Base-by-base conservation (phyloP, 2,329 filamentous ascomycete genomes). In the Trichothecium sympodiale region DNA sequence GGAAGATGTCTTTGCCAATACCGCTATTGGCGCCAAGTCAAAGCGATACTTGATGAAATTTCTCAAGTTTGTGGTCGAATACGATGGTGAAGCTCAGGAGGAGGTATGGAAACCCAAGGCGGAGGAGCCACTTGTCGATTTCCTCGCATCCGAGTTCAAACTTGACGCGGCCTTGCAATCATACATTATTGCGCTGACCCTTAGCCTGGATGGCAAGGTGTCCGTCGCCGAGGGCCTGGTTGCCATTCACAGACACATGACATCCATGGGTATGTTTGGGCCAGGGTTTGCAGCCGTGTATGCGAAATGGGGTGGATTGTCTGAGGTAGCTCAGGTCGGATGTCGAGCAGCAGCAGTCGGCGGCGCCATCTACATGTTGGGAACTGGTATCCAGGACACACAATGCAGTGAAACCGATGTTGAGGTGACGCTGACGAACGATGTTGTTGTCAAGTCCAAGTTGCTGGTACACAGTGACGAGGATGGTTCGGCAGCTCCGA, bases 31-130 rank as follows among this genome's bases (percentile, higher is more conserved):
- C 31, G 71, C 82, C 45, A 81, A 82, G 44, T 77, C 85, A 5
- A 96, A 96, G 62, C 78, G 89, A 36, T 73, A 74, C 8, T 60
- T 96, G 49, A 94, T 95, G 81, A 94, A 93, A 57, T 93, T 95
- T 49, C 69, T 96, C 50, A 88, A 89, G 55, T 89, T 91, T 53
- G 81, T 94, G 36, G 66, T 78, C 40, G 74, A 86, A 47, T 80
- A 80, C 48, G 74, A 83, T 45, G 72, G 59, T n/a, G 62, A 67
- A 36, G 53, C 54, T 35, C 73, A 74, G 50, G 55, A 48, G 34
- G 70, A 70, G 35, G 47, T 65, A 3, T 86, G 80, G 80, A 58
- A 75, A 40, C 49, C 62, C 2, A 64, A 74, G 35, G 71, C 76
- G 18, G 55, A 66, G 10, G 57, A 59, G 35, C 62, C 69, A 0